Evolutionary conservation across 176 grass and related monocot species (phyloP), one percentile per base, ranked within the genome.

Genomic region (Stipa capillata): DNA sequence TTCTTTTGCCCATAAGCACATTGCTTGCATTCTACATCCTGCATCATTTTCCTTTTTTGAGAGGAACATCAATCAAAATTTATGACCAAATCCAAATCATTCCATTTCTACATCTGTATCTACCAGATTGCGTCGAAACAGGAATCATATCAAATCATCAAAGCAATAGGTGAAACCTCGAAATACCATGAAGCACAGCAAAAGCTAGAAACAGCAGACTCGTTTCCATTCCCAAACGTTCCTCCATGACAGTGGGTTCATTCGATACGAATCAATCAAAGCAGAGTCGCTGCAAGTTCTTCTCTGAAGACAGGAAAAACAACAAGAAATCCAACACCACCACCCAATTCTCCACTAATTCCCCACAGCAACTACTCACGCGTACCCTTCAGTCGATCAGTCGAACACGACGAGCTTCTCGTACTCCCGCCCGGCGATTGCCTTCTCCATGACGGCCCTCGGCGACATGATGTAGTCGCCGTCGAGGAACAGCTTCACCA

Each of bases 401-500:
- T 91, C 85, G 40, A 86, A 77, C 42, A 93, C 78, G 33, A 40
- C 74, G 15, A 97, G 82, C 24, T 87, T 87, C 49, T 89, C 4
- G 15, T 97, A 93, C 69, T 91, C 84, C 6, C 65, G 41, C 9
- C 88, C 91, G 9, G 83, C n/a, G 48, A 97, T 89, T 64, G 91
- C 86, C 57, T 79, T 65, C 29, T 87, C 91, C 94, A 97, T 91
- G 53, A 93, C 51, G 1, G 40, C 78, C 71, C 64, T 65, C 1
- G 94, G 91, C 49, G 6, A 71, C 17, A 84, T 3, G 23, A 85
- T 62, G 7, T 88, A 83, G 17, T 28, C 80, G 20, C 83, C 63
- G 5, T 85, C 61, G 7, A 91, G 47, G 86, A 97, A 93, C 52
- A 93, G 4, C 86, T 93, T 97, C 13, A 97, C 1, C 65, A 93